Evolutionary conservation across 176 grass and related monocot species (phyloP).

Genomic region (Chrysopogon serrulatus): DNA sequence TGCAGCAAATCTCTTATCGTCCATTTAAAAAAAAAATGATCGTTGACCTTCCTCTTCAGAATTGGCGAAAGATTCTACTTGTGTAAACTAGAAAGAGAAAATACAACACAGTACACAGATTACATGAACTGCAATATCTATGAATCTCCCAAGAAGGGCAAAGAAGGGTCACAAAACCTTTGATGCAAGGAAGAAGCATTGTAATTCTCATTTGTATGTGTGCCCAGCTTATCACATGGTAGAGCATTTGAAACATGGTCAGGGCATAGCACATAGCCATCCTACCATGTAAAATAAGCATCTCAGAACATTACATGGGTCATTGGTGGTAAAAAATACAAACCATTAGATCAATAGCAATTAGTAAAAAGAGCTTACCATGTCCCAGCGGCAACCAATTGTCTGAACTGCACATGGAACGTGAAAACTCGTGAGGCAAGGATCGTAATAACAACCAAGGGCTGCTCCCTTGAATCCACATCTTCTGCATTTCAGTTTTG

Average conservation of each 20-base stretch:
- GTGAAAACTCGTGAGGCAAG: too few relatives aligned
- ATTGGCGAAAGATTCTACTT: not conserved
- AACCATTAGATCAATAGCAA: not conserved
- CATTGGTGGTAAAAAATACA: not conserved
- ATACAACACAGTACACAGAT: not conserved
- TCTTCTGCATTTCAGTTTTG: constrained; percentile 40
- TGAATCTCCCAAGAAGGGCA: not conserved
- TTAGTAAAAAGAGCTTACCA: constrained; percentile 34
- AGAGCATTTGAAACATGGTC: constrained; percentile 1
- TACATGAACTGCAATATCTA: not conserved
- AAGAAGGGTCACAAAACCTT: not conserved
- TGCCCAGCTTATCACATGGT: constrained; percentile 6
- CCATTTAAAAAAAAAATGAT: not conserved
- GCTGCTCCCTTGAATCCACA: constrained; percentile 46
- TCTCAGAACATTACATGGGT: not conserved
- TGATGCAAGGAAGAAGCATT: not conserved
- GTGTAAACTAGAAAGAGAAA: not conserved
- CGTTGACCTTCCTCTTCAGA: not conserved
- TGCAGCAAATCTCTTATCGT: too few relatives aligned
- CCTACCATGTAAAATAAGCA: not conserved
- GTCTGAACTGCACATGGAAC: too few relatives aligned
- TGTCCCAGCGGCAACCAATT: too few relatives aligned
- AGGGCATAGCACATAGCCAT: constrained; percentile 14
- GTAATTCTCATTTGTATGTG: not conserved
- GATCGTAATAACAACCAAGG: constrained; percentile 53